A percentile compares a stretch with the other conserved stretches of the same genome.
Conservation (phyloP, 2,329 filamentous ascomycete genomes). For the Didymella segeticola region DNA sequence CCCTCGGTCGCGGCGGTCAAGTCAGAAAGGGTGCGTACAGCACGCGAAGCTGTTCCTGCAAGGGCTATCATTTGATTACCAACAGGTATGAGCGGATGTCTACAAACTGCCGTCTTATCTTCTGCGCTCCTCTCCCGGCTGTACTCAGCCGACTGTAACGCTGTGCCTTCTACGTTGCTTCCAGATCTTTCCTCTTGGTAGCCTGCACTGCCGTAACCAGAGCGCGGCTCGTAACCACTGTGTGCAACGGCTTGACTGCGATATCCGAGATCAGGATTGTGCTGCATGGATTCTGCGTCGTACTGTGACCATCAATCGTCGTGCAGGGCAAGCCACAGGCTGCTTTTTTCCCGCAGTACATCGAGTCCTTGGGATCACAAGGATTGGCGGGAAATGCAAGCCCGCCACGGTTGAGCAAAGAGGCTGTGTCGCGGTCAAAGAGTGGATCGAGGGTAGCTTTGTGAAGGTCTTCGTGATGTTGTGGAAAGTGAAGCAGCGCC, state of each 20-base stretch:
- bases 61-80: neutral
- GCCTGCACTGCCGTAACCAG: conserved; percentile 5
- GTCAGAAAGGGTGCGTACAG: neutral
- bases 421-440: conserved; percentile 6
- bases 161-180: conserved; percentile 18
- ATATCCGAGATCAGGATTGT: neutral
- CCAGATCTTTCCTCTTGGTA: conserved; percentile 7
- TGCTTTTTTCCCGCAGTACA: conserved; percentile 10
- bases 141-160: conserved; percentile 1
- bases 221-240: conserved; percentile 4
- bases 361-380: conserved; percentile 1
- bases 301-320: conserved; percentile 9
- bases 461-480: conserved; percentile 1
- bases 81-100: neutral
- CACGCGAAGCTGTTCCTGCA: neutral
- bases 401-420: conserved; percentile 10
- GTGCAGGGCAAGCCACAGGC: conserved; percentile 13
- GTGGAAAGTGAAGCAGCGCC: conserved; percentile 4
- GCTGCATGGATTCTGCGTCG: neutral
- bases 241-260: conserved; percentile 6
- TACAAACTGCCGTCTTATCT: neutral
- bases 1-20: neutral
- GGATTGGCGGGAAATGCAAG: conserved; percentile 3
- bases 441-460: neutral
- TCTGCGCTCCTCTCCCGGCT: neutral